Conservation (phyloP, 495 filamentous ascomycete genomes). For the Lichina pygmaea region DNA sequence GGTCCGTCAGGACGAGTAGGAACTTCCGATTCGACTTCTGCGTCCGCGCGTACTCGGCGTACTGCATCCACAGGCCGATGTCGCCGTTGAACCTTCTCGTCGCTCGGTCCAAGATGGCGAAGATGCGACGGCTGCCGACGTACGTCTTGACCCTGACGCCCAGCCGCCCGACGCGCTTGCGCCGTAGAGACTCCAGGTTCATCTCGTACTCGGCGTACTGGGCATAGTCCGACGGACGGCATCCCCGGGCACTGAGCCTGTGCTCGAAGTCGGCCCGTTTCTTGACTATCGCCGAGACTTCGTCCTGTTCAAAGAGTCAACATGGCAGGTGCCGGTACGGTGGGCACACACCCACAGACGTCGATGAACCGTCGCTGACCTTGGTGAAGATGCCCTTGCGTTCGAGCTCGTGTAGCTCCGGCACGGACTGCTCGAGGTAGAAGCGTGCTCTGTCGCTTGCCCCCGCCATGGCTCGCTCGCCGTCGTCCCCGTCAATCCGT, state of each 20-base stretch:
- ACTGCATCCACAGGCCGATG: slow-evolving; percentile 70
- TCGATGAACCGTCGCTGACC: slow-evolving; percentile 14
- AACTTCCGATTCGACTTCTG: slow-evolving; percentile 62
- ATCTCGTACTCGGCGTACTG: slow-evolving; percentile 80
- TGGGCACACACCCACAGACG: background rate
- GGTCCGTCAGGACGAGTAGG: slow-evolving; percentile 43
- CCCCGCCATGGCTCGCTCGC: slow-evolving; percentile 30
- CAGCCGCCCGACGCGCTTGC: slow-evolving; percentile 56
- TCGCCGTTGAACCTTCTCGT: slow-evolving; percentile 68
- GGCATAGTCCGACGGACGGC: slow-evolving; percentile 47
- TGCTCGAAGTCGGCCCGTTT: slow-evolving; percentile 89
- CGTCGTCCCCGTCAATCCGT: background rate
- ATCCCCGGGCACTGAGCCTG: slow-evolving; percentile 56
- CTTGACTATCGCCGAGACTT: slow-evolving; percentile 63
- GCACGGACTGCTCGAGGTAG: slow-evolving; percentile 72
- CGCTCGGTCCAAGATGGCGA: slow-evolving; percentile 68
- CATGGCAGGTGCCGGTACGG: background rate
- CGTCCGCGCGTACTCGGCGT: slow-evolving; percentile 53
- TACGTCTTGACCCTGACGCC: slow-evolving; percentile 35
- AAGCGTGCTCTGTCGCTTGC: slow-evolving; percentile 85
- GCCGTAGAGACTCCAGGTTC: slow-evolving; percentile 57
- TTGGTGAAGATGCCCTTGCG: slow-evolving; percentile 67
- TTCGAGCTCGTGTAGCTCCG: slow-evolving; percentile 71
- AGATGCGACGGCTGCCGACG: slow-evolving; percentile 54
- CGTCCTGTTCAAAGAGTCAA: slow-evolving; percentile 26